Evolutionary conservation across 2,329 filamentous ascomycete genomes (phyloP).

Genomic region (Botrytis squamosa): DNA sequence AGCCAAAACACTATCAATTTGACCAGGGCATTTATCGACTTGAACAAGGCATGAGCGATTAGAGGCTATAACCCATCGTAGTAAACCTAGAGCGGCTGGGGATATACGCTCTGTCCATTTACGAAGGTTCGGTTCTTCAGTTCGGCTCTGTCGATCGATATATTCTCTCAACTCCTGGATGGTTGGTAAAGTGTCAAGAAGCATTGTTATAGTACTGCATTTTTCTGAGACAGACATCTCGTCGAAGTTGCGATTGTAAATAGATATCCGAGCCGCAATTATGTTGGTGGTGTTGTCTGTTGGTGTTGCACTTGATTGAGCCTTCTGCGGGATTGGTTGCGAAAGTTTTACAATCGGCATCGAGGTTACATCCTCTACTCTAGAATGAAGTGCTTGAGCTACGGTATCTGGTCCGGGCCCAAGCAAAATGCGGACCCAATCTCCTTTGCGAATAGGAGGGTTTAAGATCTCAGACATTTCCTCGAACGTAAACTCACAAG

Average conservation of each 20-base stretch:
- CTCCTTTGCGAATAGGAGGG: conserved; percentile 31
- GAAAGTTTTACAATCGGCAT: conserved; percentile 35
- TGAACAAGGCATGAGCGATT: conserved; percentile 85
- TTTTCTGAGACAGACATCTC: conserved; percentile 48
- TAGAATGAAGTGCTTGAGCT: conserved; percentile 26
- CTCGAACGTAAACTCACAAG: conserved; percentile 32
- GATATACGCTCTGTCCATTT: conserved; percentile 61
- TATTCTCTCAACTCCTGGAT: conserved; percentile 57
- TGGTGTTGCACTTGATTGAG: conserved; percentile 25
- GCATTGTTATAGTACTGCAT: conserved; percentile 48
- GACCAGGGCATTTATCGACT: conserved; percentile 51
- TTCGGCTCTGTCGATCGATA: conserved; percentile 41
- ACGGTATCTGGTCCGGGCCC: neutral
- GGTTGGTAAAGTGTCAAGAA: conserved; percentile 60
- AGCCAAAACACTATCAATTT: conserved; percentile 31
- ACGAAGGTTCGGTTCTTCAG: conserved; percentile 40
- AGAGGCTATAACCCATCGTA: conserved; percentile 87
- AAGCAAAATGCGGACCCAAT: conserved; percentile 34
- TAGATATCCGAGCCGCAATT: conserved; percentile 28
- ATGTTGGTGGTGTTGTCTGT: conserved; percentile 34
- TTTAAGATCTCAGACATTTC: conserved; percentile 24
- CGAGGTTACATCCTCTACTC: conserved; percentile 33
- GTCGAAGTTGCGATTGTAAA: conserved; percentile 60
- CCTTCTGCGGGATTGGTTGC: conserved; percentile 13
- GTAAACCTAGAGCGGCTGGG: conserved; percentile 62